Base-by-base conservation (phyloP, 2,329 filamentous ascomycete genomes). In the Metarhizium sp. region DNA sequence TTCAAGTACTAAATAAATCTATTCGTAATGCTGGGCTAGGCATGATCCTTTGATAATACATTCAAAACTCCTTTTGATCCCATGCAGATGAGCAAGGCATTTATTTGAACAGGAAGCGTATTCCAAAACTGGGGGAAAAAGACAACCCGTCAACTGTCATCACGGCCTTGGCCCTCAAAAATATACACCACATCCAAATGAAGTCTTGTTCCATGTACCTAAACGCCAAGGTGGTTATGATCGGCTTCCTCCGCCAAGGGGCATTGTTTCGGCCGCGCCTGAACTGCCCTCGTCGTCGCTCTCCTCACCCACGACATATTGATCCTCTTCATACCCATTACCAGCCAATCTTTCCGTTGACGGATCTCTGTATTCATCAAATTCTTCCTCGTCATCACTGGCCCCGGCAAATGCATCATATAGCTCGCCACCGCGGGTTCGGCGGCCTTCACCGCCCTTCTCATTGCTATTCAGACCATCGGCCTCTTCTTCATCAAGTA, bases 361-460 rank as follows among this genome's bases (percentile, higher is more conserved):
- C 8, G 62, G 63, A 42, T 76, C 75, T 14, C 73, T 74, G 38
- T 75, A 75, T 49, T 65, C 68, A 4, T 73, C 74, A 43, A 74
- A 71, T 36, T 77, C 76, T 55, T 77, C 66, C 3, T 72, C 92
- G 56, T 92, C 92, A 29, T 81, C 79, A 58, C 81, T 84, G 53
- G 91, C 92, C 16, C 90, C 92, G 0, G 94, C 94, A 77, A 99
- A 99, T 4, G 94, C 94, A 75, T 99, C 94, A 69, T 99, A 99
- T 48, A 99, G 75, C 74, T 97, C 92, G 32, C 92, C 91, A 2
- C 90, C 94, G 20, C 90, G 71, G 52, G 79, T 77, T 60, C 80
- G 77, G 56, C 76, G 75, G 18, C 73, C 63, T 8, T 76, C 71
- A 58, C 54, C 68, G 57, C 66, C 73, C 72, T 73, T 79, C 68